Base-by-base conservation (phyloP, 352 stramenopile genomes). In the Pythium guiyangense region DNA sequence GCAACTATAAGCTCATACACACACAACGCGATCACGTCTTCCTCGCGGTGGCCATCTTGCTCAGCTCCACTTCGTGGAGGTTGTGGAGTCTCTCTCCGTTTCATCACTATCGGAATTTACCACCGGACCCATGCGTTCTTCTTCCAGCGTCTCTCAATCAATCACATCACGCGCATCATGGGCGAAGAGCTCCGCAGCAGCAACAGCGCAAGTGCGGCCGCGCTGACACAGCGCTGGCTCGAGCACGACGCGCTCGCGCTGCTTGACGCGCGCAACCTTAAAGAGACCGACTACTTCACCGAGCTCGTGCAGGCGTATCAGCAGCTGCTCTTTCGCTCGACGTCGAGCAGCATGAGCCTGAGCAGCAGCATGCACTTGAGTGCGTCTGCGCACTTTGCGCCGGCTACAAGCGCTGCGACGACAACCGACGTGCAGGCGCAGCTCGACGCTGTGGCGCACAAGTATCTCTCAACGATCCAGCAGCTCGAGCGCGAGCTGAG, bases 231-330 rank as follows among this genome's bases (percentile, higher is more conserved):
- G 25, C 46, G 46, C 46, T 60, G 54, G 54, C 71, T 91, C 57
- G 52, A 61, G 25, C 31, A 43, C 20, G 66, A 75, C 15, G 76
- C 74, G n/a, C 61, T 77, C 64, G 64, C 57, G 52, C 80, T 88
- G 10, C 60, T 93, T 48, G 67, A 86, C 45, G 66, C 70, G 40
- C 80, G 84, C 59, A 93, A 93, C 58, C 65, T 54, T 14, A 71
- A 69, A 22, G 80, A 93, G 59, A 77, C 76, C 52, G 66, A 75
- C 26, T 67, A 57, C 18, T 93, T 91, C 55, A 52, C 59, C 0
- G 73, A 79, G 15, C 63, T 93, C 3, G 75, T 93, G 44, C 50
- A 67, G 11, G 74, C 69, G 11, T 78, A 93, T 63, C 84, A 93
- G 71, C 75, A 91, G 66, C 63, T 93, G 11, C 59, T 93, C 14